Conservation (phyloP, 2,329 filamentous ascomycete species). For the Colletotrichum lini region DNA sequence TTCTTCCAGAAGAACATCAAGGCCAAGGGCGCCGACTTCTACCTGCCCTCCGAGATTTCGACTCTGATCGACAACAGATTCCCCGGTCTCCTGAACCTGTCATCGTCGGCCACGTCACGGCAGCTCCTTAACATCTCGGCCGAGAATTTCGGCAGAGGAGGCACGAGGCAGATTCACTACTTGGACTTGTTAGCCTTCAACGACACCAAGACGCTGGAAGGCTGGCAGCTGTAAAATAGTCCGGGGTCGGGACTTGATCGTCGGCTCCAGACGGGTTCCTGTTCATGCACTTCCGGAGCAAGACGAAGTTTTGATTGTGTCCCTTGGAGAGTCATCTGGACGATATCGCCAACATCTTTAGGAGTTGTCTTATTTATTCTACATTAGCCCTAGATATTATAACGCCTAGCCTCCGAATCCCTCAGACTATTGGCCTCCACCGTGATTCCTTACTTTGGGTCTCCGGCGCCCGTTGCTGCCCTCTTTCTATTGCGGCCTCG, state of each 20-base stretch:
- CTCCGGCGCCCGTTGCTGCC: too few relatives aligned
- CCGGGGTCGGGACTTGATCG: background rate
- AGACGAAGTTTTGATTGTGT: too few relatives aligned
- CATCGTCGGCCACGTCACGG: constrained; percentile 16
- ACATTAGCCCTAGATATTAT: too few relatives aligned
- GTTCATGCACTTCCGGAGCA: too few relatives aligned
- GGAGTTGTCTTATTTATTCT: too few relatives aligned
- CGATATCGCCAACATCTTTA: too few relatives aligned
- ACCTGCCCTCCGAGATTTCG: constrained; percentile 23
- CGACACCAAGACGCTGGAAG: constrained; percentile 12
- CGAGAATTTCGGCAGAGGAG: constrained; percentile 34
- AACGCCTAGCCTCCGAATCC: too few relatives aligned
- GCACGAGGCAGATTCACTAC: constrained; percentile 8
- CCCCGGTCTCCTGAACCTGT: constrained; percentile 26
- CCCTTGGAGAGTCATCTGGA: too few relatives aligned
- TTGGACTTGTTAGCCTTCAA: constrained; percentile 18
- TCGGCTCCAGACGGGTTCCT: too few relatives aligned
- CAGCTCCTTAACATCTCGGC: constrained; percentile 29
- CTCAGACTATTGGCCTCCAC: too few relatives aligned
- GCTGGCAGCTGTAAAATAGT: constrained; percentile 21
- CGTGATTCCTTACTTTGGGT: too few relatives aligned
- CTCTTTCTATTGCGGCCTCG: too few relatives aligned
- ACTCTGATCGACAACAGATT: constrained; percentile 13
- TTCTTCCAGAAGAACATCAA: constrained; percentile 38
- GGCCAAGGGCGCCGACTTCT: constrained; percentile 23